Conservation (phyloP, 768 basidiomycete species). For the Astraeus odoratus region DNA sequence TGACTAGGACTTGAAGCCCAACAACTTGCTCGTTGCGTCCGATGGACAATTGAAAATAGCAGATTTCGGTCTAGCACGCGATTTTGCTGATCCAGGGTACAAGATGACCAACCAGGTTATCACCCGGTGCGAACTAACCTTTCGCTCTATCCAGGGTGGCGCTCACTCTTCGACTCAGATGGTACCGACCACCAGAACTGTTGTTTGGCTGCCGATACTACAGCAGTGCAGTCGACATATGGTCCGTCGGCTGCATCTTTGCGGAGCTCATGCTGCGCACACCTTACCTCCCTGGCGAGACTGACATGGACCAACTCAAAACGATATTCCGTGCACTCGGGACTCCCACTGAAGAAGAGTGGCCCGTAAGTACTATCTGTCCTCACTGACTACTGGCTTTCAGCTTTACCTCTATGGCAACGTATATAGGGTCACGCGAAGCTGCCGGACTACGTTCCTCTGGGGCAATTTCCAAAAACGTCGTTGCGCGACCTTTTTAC, state of each 20-base stretch:
- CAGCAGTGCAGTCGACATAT: conserved; percentile 87
- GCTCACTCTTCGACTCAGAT: conserved; percentile 42
- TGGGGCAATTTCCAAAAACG: conserved; percentile 80
- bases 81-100: conserved; percentile 90
- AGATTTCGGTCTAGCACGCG: conserved; percentile 96
- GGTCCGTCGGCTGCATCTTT: conserved; percentile 98
- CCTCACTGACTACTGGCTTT: background rate
- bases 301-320: conserved; percentile 95
- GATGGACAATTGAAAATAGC: conserved; percentile 94
- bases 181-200: conserved; percentile 97
- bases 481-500: conserved; percentile 85
- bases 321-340: conserved; percentile 92
- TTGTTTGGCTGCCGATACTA: conserved; percentile 89
- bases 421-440: conserved; percentile 83
- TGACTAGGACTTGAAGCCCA: conserved; percentile 95
- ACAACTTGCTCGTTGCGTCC: conserved; percentile 90
- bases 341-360: conserved; percentile 93
- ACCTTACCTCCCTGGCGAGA: conserved; percentile 92
- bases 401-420: background rate
- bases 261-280: conserved; percentile 95
- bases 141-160: conserved; percentile 1
- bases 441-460: conserved; percentile 82
- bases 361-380: conserved; percentile 64
- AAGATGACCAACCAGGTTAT: conserved; percentile 99
- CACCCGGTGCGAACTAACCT: conserved; percentile 49